Evolutionary conservation across 1,139 yeast genomes (phyloP), one percentile per base, ranked within the genome.

Genomic region (Entelexis sorbosivorans): DNA sequence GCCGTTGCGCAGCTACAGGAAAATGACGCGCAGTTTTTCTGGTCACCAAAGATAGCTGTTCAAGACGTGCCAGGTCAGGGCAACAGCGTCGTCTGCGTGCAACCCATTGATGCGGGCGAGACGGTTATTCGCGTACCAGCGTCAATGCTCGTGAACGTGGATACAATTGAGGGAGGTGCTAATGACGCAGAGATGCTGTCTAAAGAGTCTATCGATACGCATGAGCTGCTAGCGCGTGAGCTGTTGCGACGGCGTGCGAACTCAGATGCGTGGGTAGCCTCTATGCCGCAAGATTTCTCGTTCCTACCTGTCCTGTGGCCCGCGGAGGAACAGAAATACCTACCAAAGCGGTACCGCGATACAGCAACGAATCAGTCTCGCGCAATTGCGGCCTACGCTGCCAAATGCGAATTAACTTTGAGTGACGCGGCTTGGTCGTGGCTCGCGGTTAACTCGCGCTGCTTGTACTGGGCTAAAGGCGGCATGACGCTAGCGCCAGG

Each of bases 401-500:
- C 11, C 11, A 32, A 38, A 20, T 20, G 48, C 22, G 33, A 16
- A n/a, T 24, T 34, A 2, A 10, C 13, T 9, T 42, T 2, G 5
- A 6, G 13, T 47, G 52, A 48, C 5, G 52, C 50, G 2, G 40
- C 31, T 9, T 78, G 87, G 77, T 77, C 84, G 0, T 89, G 96
- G 94, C 72, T 85, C 60, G 81, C 91, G 62, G 84, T 89, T 48
- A 91, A 91, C 64, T 83, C 96, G 1, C 81, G 98, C 67, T 89
- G 97, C 63, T 69, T 91, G 13, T 89, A 86, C 64, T 82, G 83
- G 81, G 74, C 76, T 6, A 67, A 86, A 2, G 80, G 85, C 0
- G 83, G 86, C 62, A 81, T 88, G 66, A 86, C 97, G 1, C 70
- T 91, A 78, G 96, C 93, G 0, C 98, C 98, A 0, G 82, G 72